Conservation (phyloP, 495 filamentous ascomycete species). For the Paragyromitra xinjiangensis region DNA sequence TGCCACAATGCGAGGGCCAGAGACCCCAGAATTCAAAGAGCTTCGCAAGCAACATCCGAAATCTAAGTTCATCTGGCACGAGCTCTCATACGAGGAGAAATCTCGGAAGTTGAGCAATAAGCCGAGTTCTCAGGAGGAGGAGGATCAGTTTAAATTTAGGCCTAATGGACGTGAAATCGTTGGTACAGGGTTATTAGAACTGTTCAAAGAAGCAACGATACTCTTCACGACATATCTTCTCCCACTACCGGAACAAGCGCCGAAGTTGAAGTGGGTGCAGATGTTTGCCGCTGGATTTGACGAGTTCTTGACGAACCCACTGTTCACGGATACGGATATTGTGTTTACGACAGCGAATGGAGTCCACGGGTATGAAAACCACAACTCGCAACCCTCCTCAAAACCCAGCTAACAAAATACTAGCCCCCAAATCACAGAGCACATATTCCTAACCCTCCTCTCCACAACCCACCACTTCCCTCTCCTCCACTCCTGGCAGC, state of each 20-base stretch:
- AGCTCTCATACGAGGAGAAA: background rate
- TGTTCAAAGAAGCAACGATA: slow-evolving; percentile 71
- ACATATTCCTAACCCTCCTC: slow-evolving; percentile 43
- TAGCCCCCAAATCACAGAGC: slow-evolving; percentile 78
- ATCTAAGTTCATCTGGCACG: slow-evolving; percentile 19
- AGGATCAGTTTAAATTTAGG: background rate
- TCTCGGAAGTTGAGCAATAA: background rate
- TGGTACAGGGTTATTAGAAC: slow-evolving; percentile 54
- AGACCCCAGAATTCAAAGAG: slow-evolving; percentile 3
- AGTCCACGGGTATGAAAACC: slow-evolving; percentile 68
- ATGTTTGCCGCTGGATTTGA: slow-evolving; percentile 79
- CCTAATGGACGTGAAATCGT: background rate
- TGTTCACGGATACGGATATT: slow-evolving; percentile 71
- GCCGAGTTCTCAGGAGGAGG: background rate
- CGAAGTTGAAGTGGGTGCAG: slow-evolving; percentile 76
- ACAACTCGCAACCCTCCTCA: background rate
- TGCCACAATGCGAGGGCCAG: slow-evolving; percentile 2
- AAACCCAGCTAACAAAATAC: background rate
- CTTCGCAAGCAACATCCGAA: slow-evolving; percentile 19
- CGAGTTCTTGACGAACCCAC: slow-evolving; percentile 68
- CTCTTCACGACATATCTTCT: slow-evolving; percentile 69
- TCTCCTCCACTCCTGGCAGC: slow-evolving; percentile 58
- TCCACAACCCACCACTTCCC: slow-evolving; percentile 64
- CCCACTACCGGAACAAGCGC: slow-evolving; percentile 63
- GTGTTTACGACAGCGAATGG: slow-evolving; percentile 76